These are phyloP conservation scores for Neodidymelliopsis sp. DNA, from an alignment of 2,329 filamentous ascomycete species.

Conservation along the genomic window DNA sequence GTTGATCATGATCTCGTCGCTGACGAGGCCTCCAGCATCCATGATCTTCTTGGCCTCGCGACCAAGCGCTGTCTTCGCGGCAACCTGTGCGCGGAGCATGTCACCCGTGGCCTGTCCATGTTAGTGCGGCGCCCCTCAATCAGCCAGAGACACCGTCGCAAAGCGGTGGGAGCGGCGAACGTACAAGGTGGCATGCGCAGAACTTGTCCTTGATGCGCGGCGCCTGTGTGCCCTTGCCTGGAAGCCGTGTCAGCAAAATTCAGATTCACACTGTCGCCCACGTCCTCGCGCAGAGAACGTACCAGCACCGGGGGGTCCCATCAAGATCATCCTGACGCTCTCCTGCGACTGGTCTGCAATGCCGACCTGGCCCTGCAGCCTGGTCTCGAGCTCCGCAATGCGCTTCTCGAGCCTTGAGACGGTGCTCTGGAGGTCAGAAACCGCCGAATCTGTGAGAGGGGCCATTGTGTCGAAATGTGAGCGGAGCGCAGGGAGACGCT, in stretches of 20 bases:
- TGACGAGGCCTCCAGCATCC: slow-evolving; percentile 96
- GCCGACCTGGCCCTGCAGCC: slow-evolving; percentile 58
- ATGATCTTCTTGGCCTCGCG: slow-evolving; percentile 99
- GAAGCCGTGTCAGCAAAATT: slow-evolving; percentile 35
- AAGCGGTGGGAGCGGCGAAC: slow-evolving; percentile 37
- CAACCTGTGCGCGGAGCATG: slow-evolving; percentile 98
- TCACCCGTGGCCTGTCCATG: slow-evolving; percentile 85
- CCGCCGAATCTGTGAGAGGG: slow-evolving; percentile 79
- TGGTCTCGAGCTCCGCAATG: slow-evolving; percentile 83
- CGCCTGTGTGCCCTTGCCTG: slow-evolving; percentile 98
- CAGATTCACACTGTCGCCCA: background rate
- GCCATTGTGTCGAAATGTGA: slow-evolving; percentile 69
- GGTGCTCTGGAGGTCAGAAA: slow-evolving; percentile 84
- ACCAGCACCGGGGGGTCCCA: slow-evolving; percentile 98
- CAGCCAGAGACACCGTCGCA: background rate
- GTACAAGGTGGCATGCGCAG: slow-evolving; percentile 94
- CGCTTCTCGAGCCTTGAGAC: slow-evolving; percentile 84
- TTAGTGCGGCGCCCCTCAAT: slow-evolving; percentile 22
- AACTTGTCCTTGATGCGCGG: slow-evolving; percentile 98
- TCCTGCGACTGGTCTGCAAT: slow-evolving; percentile 55
- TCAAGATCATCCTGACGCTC: slow-evolving; percentile 93
- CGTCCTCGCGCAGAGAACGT: slow-evolving; percentile 51
- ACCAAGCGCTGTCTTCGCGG: slow-evolving; percentile 94
- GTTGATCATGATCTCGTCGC: slow-evolving; percentile 98
- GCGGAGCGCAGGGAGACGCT: slow-evolving; percentile 20